Base-by-base conservation (phyloP, 2,329 filamentous ascomycete genomes). In the Alternaria dauci region DNA sequence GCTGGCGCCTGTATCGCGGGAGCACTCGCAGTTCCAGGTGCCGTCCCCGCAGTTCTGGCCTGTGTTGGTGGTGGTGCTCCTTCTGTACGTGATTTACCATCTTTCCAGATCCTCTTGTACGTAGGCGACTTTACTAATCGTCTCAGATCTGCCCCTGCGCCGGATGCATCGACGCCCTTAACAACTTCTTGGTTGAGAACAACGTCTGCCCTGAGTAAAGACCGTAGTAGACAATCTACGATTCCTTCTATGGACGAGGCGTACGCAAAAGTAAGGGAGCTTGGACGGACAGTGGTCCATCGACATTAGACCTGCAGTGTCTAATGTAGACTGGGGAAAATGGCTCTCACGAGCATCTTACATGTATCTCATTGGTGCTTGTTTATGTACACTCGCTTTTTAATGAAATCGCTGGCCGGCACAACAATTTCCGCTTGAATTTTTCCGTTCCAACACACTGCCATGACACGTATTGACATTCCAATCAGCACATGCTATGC, bases 161-260 rank as follows among this genome's bases (percentile, higher is more conserved):
- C n/a, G 36, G 44, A n/a, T 63, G 61, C 39, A 39, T 63, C 5
- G 30, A 48, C 23, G 57, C 52, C 11, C 61, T 63, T 12, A 41
- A 38, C 4, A 38, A 60, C 39, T 60, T 63, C 43, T 53, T 63
- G 50, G 54, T 52, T 2, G 44, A 60, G 23, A 63, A 60, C 44
- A 44, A 38, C 6, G 26, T 63, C 47, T 63, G 61, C 48, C 26
- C 42, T 3, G 20, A 44, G 11, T 39, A 57, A 26, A 20, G 34
- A 28, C 8, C 3, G 11, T 28, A 5, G 5, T 32, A 14, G 23
- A 38, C 41, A 36, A 4, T 16, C 6, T 25, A 2, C 14, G 9
- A 20, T 4, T 14, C 18, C 16, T 32, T 36, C 16, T 42, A 36
- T 25, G 18, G 20, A 30, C 30, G 18, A 7, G 6, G 25, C 38